Conservation (phyloP, 2,329 filamentous ascomycete species). For the Sphaerulina populicola region DNA sequence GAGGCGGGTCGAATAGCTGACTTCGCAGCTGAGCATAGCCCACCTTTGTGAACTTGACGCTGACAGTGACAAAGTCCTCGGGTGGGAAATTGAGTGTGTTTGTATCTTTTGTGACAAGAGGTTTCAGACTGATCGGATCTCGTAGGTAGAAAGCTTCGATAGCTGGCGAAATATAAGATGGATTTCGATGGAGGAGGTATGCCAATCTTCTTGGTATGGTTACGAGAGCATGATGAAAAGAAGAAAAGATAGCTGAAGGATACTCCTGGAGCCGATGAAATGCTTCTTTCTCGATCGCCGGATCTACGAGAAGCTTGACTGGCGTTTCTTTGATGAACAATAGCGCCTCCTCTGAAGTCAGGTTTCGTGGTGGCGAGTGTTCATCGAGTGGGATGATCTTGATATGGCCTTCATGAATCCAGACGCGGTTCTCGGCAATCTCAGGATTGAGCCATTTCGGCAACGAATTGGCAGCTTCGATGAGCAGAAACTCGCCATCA, state of each 20-base stretch:
- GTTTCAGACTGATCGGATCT: slow-evolving; percentile 66
- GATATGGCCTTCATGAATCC: slow-evolving; percentile 73
- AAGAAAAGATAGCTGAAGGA: slow-evolving; percentile 63
- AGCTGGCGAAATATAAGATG: slow-evolving; percentile 69
- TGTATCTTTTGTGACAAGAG: slow-evolving; percentile 52
- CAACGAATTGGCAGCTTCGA: slow-evolving; percentile 81
- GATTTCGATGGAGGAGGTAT: slow-evolving; percentile 65
- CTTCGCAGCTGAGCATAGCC: slow-evolving; percentile 85
- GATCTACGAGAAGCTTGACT: slow-evolving; percentile 58
- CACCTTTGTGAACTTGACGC: slow-evolving; percentile 75
- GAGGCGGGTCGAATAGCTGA: slow-evolving; percentile 65
- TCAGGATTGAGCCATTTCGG: slow-evolving; percentile 90
- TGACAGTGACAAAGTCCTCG: slow-evolving; percentile 68
- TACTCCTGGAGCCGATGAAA: slow-evolving; percentile 84
- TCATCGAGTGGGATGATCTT: slow-evolving; percentile 57
- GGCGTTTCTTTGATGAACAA: slow-evolving; percentile 50
- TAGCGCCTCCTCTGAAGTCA: slow-evolving; percentile 60
- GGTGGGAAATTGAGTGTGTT: slow-evolving; percentile 59
- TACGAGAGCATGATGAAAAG: slow-evolving; percentile 65
- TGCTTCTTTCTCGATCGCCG: slow-evolving; percentile 73
- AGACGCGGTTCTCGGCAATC: slow-evolving; percentile 77
- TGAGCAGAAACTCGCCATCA: slow-evolving; percentile 90
- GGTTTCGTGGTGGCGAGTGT: slow-evolving; percentile 32
- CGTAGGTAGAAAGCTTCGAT: slow-evolving; percentile 89
- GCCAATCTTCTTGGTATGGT: slow-evolving; percentile 75